Base-by-base conservation (phyloP, 169 alveolate species). In the Plasmodium billcollinsi region DNA sequence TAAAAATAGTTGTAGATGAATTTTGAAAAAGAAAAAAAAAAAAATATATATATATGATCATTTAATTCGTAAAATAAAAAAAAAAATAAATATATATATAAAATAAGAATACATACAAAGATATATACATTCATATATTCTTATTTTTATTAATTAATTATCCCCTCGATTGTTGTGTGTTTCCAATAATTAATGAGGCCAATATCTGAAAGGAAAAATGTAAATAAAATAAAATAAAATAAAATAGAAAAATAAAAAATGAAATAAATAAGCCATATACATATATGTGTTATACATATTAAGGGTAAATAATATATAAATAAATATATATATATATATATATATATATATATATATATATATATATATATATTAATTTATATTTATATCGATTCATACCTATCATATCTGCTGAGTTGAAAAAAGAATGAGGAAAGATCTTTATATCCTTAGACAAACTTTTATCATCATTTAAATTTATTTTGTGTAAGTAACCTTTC, bases 161-260 rank as follows among this genome's bases (percentile, higher is more conserved):
- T 56, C 9, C 54, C 89, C 45, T 78, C 89, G 20, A 78, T 52
- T 1, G 88, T 74, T 43, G 89, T 78, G 63, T 78, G 89, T 20
- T 78, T 78, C 89, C 89, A 78, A 47, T 78, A 67, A 20, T 66
- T 78, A 49, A 66, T 65, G 20, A 78, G 29, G 15, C 89, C 89
- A 59, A 78, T 78, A 67, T 78, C 89, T 78, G 29, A n/a, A 66
- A 78, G 67, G 14, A 24, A 45, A 47, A 47, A 47, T 12, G 67
- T 65, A 43, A 3, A n/a, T 11, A 65, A 78, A 33, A 58, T 29
- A 56, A 33, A 56, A 45, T 8, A 29, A 62, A 45, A 7, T 21
- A 18, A 43, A 7, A n/a, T 11, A 50, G 65, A 50, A 56, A 33
- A 56, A 43, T 29, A 39, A 39, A 69, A 39, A 56, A 14, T 39